These are phyloP conservation scores for Gnomoniopsis sp. DNA, from an alignment of 2,329 filamentous ascomycete genomes.

Conservation along the genomic window DNA sequence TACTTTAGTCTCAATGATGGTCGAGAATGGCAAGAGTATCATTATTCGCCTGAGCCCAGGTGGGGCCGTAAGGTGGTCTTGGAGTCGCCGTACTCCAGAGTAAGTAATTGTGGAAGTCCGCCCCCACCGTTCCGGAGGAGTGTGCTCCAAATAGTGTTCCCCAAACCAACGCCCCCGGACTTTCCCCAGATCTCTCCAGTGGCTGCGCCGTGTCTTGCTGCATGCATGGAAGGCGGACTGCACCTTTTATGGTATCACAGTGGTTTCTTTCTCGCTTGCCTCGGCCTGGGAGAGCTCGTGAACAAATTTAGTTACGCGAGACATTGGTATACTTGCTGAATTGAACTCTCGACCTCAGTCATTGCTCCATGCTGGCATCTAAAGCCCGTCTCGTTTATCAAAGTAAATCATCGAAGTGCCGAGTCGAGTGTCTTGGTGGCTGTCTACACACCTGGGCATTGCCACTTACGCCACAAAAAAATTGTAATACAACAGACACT, in stretches of 20 bases:
- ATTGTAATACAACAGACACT: too few species aligned
- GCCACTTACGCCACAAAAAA: too few species aligned
- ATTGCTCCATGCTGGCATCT: too few species aligned
- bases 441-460: too few species aligned
- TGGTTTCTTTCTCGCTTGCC: background rate
- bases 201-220: too few species aligned
- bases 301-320: too few species aligned
- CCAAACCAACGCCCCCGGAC: background rate
- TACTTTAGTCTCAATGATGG: background rate
- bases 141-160: background rate
- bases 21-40: background rate
- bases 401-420: too few species aligned
- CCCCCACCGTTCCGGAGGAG: slow-evolving; percentile 14
- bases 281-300: too few species aligned
- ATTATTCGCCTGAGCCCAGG: background rate
- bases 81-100: background rate
- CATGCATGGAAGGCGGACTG: background rate
- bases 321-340: too few species aligned
- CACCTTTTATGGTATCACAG: background rate
- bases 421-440: too few species aligned
- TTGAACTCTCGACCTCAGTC: too few species aligned
- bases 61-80: background rate
- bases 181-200: background rate
- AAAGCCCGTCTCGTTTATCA: too few species aligned
- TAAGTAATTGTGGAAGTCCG: background rate